Conservation (phyloP, 345 rosid genomes). For the Mangifera indica region DNA sequence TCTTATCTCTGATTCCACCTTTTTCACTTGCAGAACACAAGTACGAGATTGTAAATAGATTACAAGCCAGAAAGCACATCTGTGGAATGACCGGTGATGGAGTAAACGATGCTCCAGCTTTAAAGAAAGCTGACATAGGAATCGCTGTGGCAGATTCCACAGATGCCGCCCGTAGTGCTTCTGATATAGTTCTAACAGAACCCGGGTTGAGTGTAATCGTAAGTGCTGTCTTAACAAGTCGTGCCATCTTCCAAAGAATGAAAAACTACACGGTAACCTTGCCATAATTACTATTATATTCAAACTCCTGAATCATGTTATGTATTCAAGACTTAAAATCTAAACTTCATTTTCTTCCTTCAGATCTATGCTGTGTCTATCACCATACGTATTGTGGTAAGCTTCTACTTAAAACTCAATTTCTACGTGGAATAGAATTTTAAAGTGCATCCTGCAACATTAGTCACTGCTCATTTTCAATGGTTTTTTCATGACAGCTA, state of each 20-base stretch:
- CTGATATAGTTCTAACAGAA: constrained; percentile 64
- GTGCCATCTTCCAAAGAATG: constrained; percentile 68
- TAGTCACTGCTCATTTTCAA: background rate
- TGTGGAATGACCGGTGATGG: constrained; percentile 68
- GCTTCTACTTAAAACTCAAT: constrained; percentile 19
- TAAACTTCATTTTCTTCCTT: constrained; percentile 4
- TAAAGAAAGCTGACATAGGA: constrained; percentile 68
- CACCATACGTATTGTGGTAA: constrained; percentile 64
- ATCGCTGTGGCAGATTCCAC: constrained; percentile 69
- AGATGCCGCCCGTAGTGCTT: constrained; percentile 61
- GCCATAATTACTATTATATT: background rate
- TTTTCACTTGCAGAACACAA: constrained; percentile 43
- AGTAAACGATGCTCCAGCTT: constrained; percentile 64
- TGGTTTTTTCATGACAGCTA: constrained; percentile 39
- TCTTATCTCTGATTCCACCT: background rate
- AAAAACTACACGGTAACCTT: constrained; percentile 56
- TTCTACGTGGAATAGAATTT: background rate
- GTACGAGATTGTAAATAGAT: constrained; percentile 53
- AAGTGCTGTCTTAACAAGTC: constrained; percentile 59
- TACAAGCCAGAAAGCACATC: constrained; percentile 53
- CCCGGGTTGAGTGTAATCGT: constrained; percentile 67
- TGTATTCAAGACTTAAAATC: background rate
- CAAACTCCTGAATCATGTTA: background rate
- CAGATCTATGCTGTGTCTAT: constrained; percentile 73
- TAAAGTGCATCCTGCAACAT: background rate